These are phyloP conservation scores for Pseudovirgaria hyperparasitica DNA, from an alignment of 2,329 filamentous ascomycete genomes.

Conservation along the genomic window DNA sequence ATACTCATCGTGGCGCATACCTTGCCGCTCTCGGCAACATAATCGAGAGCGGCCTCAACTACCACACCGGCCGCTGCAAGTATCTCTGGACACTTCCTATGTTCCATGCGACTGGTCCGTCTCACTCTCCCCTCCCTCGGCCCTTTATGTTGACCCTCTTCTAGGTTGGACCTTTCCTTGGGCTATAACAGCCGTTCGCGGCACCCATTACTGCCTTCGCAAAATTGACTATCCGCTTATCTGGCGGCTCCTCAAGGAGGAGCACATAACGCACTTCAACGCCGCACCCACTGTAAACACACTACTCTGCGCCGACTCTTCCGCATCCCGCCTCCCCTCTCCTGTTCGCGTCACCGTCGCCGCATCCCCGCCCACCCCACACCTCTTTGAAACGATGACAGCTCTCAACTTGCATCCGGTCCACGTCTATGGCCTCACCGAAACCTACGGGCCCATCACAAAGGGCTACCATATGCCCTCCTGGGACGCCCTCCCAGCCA, in stretches of 20 bases:
- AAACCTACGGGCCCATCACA: constrained; percentile 93
- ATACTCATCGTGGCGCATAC: constrained; percentile 78
- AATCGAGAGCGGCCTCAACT: constrained; percentile 77
- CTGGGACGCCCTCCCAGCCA: constrained; percentile 62
- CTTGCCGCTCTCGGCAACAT: constrained; percentile 75
- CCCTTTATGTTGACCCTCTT: constrained; percentile 1
- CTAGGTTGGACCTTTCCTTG: constrained; percentile 75
- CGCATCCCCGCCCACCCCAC: constrained; percentile 76
- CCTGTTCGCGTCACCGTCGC: constrained; percentile 83
- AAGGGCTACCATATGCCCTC: constrained; percentile 79
- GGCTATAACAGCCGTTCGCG: constrained; percentile 83
- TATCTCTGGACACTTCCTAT: constrained; percentile 91
- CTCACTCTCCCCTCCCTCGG: constrained; percentile 1
- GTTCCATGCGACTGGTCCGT: constrained; percentile 52
- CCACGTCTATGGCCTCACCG: constrained; percentile 77
- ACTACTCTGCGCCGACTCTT: constrained; percentile 65
- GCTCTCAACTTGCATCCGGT: constrained; percentile 75
- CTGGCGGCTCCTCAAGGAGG: constrained; percentile 76
- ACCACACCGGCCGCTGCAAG: constrained; percentile 53
- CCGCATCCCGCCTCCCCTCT: constrained; percentile 56
- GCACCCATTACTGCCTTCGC: constrained; percentile 87
- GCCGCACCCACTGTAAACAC: constrained; percentile 96
- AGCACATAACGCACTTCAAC: constrained; percentile 87
- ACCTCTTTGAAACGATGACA: constrained; percentile 90
- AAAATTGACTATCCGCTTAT: constrained; percentile 94